Base-by-base conservation (phyloP, 1,139 yeast genomes). In the Debaryomycetaceae sp. region DNA sequence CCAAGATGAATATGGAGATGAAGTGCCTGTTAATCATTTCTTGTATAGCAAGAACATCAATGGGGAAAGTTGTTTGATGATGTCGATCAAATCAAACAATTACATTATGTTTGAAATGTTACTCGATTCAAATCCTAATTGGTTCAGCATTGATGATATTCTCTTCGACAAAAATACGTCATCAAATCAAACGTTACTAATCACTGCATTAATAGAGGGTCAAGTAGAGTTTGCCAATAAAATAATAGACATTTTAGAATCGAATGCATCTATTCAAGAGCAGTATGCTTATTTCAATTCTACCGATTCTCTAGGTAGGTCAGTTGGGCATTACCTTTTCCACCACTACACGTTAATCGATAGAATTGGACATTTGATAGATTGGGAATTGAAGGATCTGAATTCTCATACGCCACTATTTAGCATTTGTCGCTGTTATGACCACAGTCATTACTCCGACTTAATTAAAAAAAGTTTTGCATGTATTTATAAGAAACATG, bases 361-460 rank as follows among this genome's bases (percentile, higher is more conserved):
- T 0, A 55, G 54, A 29, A 60, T 87, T 16, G 95, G 95, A 0
- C 57, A 58, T 5, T 70, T 66, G 35, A 68, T 87, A 5, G 70
- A 84, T 51, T 92, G 97, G 98, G 75, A 69, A 26, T 55, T 63
- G n/a, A 74, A 74, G 39, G 98, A 92, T 53, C 47, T 52, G 15
- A 79, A 77, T 45, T 81, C 83, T 0, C 88, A 87, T 48, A 87
- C 98, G 0, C 96, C 98, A 0, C 63, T 91, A 11, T 81, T 86
- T 58, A 76, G 87, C 5, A 60, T 87, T 5, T 80, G 88, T 49
- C 67, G 96, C 37, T 81, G 92, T 47, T 91, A 91, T 59, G 97
- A 91, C 55, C 92, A 87, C 50, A 64, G 77, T 0, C 61, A 79
- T 19, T 91, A 91, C 55, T 58, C 67, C 1, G 58, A 56, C 2